A percentile compares a stretch with the other conserved stretches of the same genome.
Conservation (phyloP, 2,329 filamentous ascomycete genomes). For the Zymoseptoria ardabiliae region DNA sequence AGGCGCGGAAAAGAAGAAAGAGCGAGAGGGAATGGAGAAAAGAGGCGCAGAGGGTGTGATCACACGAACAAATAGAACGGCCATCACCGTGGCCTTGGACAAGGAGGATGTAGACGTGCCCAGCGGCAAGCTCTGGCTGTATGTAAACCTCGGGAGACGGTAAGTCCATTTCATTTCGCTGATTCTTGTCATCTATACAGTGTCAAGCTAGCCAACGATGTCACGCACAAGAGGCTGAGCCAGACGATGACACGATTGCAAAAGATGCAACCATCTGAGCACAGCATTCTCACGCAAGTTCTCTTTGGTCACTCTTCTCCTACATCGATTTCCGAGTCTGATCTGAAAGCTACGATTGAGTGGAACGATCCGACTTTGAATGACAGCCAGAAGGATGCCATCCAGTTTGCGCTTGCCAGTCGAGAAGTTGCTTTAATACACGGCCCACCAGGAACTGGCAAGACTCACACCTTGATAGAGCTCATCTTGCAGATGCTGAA, state of each 20-base stretch:
- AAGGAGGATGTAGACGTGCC: conserved; percentile 52
- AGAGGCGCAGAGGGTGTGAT: conserved; percentile 65
- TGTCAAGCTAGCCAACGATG: conserved; percentile 59
- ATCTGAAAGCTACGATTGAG: conserved; percentile 39
- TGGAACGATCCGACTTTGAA: conserved; percentile 53
- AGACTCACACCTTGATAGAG: conserved; percentile 94
- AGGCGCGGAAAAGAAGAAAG: conserved; percentile 62
- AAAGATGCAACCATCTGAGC: conserved; percentile 49
- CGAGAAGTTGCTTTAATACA: conserved; percentile 84
- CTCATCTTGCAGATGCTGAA: conserved; percentile 84
- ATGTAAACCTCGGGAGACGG: conserved; percentile 30
- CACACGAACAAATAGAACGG: conserved; percentile 51
- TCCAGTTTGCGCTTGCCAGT: conserved; percentile 75
- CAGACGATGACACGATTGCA: conserved; percentile 55
- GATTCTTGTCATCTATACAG: conserved; percentile 32
- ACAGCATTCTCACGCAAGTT: conserved; percentile 52
- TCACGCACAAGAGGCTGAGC: conserved; percentile 59
- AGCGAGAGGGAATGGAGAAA: conserved; percentile 62
- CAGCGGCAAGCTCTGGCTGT: conserved; percentile 55
- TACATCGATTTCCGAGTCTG: conserved; percentile 38
- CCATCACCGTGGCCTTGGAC: conserved; percentile 62
- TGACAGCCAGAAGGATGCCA: conserved; percentile 55
- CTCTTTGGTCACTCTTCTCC: conserved; percentile 54
- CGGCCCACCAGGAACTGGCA: conserved; percentile 90
- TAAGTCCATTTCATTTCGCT: conserved; percentile 14